Conservation (phyloP, 225 moss, liverwort and hornwort genomes). For the Marchantia paleacea region DNA sequence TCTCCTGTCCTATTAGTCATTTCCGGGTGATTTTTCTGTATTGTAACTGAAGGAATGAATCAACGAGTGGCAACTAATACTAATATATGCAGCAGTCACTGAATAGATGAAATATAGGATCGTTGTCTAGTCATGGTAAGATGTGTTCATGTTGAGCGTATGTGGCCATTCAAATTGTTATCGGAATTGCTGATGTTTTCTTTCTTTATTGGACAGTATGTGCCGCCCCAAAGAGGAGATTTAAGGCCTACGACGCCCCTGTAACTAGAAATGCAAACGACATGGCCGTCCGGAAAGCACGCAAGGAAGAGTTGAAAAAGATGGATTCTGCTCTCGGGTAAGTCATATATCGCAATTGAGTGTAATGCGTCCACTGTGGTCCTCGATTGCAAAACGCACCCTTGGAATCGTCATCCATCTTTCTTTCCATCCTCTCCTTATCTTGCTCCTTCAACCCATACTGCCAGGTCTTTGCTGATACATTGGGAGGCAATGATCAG, state of each 20-base stretch:
- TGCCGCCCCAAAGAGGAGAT: slow-evolving; percentile 89
- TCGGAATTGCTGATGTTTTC: not conserved
- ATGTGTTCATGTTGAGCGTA: no score
- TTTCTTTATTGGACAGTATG: slow-evolving; percentile 52
- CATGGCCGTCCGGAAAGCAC: slow-evolving; percentile 60
- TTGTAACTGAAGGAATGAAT: no score
- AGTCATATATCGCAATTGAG: not conserved
- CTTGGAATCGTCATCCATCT: not conserved
- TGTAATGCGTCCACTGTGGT: not conserved
- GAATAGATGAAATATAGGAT: no score
- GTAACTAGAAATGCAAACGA: slow-evolving; percentile 75
- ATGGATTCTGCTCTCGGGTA: slow-evolving; percentile 63
- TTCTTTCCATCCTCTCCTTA: not conserved
- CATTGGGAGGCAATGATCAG: not conserved
- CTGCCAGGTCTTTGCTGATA: not conserved
- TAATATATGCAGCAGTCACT: no score
- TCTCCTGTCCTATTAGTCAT: not conserved
- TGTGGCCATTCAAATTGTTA: no score
- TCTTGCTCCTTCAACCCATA: not conserved
- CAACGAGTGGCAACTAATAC: no score
- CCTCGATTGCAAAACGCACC: not conserved
- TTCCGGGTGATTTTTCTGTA: no score
- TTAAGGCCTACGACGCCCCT: slow-evolving; percentile 75
- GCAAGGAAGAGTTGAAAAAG: slow-evolving; percentile 70
- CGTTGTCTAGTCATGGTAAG: no score